These are phyloP conservation scores for Xylaria castorea DNA, from an alignment of 495 filamentous ascomycete species.

Conservation along the genomic window DNA sequence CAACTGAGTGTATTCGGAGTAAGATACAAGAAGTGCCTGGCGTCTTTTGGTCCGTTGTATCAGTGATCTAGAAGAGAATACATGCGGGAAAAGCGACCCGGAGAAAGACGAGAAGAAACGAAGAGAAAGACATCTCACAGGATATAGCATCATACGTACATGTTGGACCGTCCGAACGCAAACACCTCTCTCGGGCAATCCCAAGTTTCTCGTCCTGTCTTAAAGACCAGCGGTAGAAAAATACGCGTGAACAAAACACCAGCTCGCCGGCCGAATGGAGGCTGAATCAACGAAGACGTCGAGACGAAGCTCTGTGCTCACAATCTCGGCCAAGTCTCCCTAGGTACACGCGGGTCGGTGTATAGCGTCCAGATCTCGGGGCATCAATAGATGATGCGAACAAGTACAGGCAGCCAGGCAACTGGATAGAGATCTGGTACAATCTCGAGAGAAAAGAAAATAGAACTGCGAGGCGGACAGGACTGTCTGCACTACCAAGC, in stretches of 20 bases:
- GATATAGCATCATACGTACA: conserved; percentile 31
- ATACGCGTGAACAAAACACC: conserved; percentile 25
- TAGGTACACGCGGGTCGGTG: conserved; percentile 21
- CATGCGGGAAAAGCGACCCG: conserved; percentile 26
- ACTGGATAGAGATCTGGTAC: conserved; percentile 12
- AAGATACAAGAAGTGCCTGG: conserved; percentile 44
- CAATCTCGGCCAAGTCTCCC: conserved; percentile 41
- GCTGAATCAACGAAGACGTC: conserved; percentile 44
- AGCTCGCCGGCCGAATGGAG: conserved; percentile 24
- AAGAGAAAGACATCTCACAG: conserved; percentile 34
- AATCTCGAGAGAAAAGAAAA: conserved; percentile 15
- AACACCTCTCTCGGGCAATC: conserved; percentile 18
- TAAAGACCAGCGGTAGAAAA: conserved; percentile 24
- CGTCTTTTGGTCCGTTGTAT: conserved; percentile 42
- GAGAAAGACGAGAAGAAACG: conserved; percentile 30
- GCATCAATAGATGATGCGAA: conserved; percentile 9
- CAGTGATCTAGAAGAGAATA: conserved; percentile 36
- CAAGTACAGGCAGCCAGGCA: conserved; percentile 20
- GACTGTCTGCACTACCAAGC: conserved; percentile 11
- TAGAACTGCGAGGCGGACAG: conserved; percentile 14
- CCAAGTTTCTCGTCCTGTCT: conserved; percentile 15
- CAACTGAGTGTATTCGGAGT: conserved; percentile 45
- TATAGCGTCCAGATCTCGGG: conserved; percentile 26
- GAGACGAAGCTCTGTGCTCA: conserved; percentile 61
- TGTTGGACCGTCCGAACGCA: conserved; percentile 29